A percentile compares a stretch with the other conserved stretches of the same genome.
Conservation (phyloP, 2,329 filamentous ascomycete species). For the Metarhizium album region DNA sequence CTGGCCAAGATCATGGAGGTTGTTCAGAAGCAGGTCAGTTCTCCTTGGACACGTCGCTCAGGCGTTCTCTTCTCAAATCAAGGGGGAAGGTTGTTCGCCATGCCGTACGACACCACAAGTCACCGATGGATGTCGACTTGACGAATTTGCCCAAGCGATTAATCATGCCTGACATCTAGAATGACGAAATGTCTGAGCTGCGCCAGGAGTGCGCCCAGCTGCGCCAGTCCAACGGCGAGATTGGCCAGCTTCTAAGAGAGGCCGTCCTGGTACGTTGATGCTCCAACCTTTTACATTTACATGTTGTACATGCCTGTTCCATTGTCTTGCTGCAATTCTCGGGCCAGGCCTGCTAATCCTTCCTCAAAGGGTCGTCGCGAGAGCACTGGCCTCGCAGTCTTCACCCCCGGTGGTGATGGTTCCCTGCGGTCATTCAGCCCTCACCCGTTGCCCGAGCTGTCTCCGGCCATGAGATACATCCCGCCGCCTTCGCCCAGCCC, state of each 20-base stretch:
- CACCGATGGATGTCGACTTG: background rate
- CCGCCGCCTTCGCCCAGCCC: slow-evolving; percentile 8
- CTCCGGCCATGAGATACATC: slow-evolving; percentile 8
- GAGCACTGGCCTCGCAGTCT: slow-evolving; percentile 3
- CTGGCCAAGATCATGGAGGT: slow-evolving; percentile 13
- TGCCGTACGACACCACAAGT: background rate
- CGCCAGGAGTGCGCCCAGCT: slow-evolving; percentile 14
- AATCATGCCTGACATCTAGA: slow-evolving; percentile 7
- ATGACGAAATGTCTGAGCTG: slow-evolving; percentile 13
- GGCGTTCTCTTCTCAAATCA: background rate
- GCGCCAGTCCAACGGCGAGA: slow-evolving; percentile 14
- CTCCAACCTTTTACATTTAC: no score
- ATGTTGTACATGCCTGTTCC: no score
- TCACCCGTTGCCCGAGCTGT: slow-evolving; percentile 6
- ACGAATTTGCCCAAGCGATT: background rate
- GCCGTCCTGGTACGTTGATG: slow-evolving; percentile 10
- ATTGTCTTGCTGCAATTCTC: background rate
- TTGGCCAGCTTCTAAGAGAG: slow-evolving; percentile 14
- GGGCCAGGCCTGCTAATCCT: background rate
- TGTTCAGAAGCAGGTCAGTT: slow-evolving; percentile 13
- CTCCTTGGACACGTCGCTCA: slow-evolving; percentile 2
- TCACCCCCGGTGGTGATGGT: slow-evolving; percentile 4
- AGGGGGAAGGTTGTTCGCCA: background rate
- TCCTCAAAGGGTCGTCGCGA: slow-evolving; percentile 4
- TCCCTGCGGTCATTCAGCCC: slow-evolving; percentile 9